These are phyloP conservation scores for Saccharomycopsis olivae DNA, from an alignment of 805 yeast species.

Conservation along the genomic window DNA sequence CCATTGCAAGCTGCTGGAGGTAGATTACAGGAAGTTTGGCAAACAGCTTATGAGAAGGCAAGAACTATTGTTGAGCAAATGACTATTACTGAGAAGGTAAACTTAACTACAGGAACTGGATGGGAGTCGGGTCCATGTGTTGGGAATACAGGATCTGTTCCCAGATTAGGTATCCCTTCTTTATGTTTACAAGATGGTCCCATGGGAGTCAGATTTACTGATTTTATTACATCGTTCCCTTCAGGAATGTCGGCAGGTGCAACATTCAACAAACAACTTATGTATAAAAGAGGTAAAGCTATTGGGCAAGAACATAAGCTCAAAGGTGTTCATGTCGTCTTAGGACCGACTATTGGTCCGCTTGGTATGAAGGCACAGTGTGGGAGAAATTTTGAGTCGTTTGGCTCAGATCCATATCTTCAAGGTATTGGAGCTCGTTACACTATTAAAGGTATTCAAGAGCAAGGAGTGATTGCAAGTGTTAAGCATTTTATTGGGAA, in stretches of 20 bases:
- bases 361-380: slow-evolving; percentile 52
- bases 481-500: slow-evolving; percentile 50
- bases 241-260: slow-evolving; percentile 50
- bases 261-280: slow-evolving; percentile 43
- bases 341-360: slow-evolving; percentile 45
- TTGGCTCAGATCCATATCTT: slow-evolving; percentile 52
- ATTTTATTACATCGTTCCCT: slow-evolving; percentile 45
- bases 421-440: slow-evolving; percentile 45
- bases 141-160: slow-evolving; percentile 53
- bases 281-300: slow-evolving; percentile 44
- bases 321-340: slow-evolving; percentile 44
- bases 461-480: slow-evolving; percentile 45
- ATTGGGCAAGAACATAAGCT: slow-evolving; percentile 43
- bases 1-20: slow-evolving; percentile 33
- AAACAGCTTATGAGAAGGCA: slow-evolving; percentile 45
- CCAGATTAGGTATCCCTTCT: slow-evolving; percentile 42
- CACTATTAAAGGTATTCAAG: slow-evolving; percentile 47
- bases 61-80: slow-evolving; percentile 43
- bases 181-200: slow-evolving; percentile 57
- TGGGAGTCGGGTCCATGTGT: slow-evolving; percentile 55
- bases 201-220: slow-evolving; percentile 45
- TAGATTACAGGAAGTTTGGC: slow-evolving; percentile 39
- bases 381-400: slow-evolving; percentile 58
- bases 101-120: slow-evolving; percentile 53
- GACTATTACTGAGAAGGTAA: slow-evolving; percentile 49